A percentile compares a stretch with the other conserved stretches of the same genome.
Evolutionary conservation across 495 filamentous ascomycete genomes (phyloP).

Genomic region (Corynascus novoguineensis): DNA sequence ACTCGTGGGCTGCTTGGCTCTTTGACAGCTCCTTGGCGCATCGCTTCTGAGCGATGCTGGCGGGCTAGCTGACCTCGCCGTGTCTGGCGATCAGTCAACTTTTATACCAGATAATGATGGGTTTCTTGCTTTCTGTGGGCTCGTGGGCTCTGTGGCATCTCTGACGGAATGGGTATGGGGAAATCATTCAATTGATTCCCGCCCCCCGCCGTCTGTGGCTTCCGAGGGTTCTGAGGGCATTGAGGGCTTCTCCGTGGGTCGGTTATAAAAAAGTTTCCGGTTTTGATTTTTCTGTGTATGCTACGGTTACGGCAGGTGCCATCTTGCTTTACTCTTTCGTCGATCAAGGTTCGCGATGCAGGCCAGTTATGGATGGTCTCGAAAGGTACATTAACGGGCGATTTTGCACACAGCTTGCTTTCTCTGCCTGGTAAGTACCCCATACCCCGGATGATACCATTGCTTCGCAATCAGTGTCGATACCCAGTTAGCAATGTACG

Average conservation of each 20-base stretch:
- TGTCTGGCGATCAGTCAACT: conserved; percentile 3
- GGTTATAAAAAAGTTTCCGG: conserved; percentile 20
- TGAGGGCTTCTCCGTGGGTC: conserved; percentile 9
- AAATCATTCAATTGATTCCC: not conserved
- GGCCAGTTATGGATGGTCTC: not conserved
- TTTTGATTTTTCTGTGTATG: conserved; percentile 6
- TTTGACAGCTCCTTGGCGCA: conserved; percentile 37
- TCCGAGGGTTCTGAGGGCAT: conserved; percentile 26
- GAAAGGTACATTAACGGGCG: conserved; percentile 14
- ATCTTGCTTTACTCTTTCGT: not conserved
- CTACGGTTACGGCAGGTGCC: conserved; percentile 4
- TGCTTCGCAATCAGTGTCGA: conserved; percentile 6
- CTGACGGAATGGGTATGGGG: not conserved
- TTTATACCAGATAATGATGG: conserved; percentile 19
- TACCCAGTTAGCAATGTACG: conserved; percentile 18
- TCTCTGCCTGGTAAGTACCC: conserved; percentile 19
- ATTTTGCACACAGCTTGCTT: conserved; percentile 13
- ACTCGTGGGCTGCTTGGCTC: conserved; percentile 46
- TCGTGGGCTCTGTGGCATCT: conserved; percentile 32
- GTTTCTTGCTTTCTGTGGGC: conserved; percentile 22
- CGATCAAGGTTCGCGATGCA: not conserved
- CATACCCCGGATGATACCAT: conserved; percentile 14
- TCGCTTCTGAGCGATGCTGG: conserved; percentile 18
- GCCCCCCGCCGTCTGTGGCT: conserved; percentile 11
- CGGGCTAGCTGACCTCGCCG: conserved; percentile 16